Evolutionary conservation across 345 rosid species (phyloP).

Genomic region (Gossypium mustelinum): DNA sequence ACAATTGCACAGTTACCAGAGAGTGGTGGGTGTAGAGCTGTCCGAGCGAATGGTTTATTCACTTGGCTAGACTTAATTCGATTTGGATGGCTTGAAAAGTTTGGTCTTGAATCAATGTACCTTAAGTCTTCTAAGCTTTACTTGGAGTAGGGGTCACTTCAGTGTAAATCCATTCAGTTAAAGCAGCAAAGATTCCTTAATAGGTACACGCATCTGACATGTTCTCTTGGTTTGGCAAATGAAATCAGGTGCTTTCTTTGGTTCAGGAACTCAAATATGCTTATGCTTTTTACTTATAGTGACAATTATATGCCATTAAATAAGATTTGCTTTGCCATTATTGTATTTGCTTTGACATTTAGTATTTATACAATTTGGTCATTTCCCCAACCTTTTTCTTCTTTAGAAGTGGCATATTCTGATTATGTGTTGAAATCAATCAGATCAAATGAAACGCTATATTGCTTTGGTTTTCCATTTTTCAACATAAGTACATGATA

Average conservation of each 20-base stretch:
- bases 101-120: neutral
- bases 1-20: constrained; percentile 50
- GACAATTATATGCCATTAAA: constrained; percentile 6
- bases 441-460: neutral
- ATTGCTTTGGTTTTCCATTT: too few relatives aligned
- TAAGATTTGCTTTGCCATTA: constrained; percentile 9
- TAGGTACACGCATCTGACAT: neutral
- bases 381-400: neutral
- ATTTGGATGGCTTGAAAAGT: neutral
- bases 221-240: neutral
- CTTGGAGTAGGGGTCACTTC: neutral
- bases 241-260: neutral
- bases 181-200: constrained; percentile 3
- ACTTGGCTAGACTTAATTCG: constrained; percentile 32
- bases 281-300: neutral
- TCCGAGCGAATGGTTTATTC: constrained; percentile 65
- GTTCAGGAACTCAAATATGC: neutral
- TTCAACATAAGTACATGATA: too few relatives aligned
- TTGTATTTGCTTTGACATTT: neutral
- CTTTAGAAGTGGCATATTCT: neutral
- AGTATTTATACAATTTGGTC: neutral
- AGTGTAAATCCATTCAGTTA: neutral
- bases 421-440: neutral
- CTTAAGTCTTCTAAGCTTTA: neutral
- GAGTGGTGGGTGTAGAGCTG: constrained; percentile 61